Conservation (phyloP, 345 rosid species). For the Pugionium dolabratum region DNA sequence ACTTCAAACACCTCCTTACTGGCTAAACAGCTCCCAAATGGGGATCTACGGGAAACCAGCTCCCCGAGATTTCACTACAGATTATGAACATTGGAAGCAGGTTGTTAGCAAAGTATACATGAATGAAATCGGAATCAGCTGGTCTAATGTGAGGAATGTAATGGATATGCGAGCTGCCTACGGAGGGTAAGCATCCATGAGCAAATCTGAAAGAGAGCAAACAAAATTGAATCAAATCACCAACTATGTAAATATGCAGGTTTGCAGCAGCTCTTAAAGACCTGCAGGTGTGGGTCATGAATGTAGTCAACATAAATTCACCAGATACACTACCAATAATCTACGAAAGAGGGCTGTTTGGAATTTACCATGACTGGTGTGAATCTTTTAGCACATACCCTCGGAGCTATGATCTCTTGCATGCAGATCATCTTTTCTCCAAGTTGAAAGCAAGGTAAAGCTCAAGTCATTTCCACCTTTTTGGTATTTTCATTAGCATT, state of each 20-base stretch:
- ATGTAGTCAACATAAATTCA: constrained; percentile 73
- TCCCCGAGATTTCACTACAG: constrained; percentile 69
- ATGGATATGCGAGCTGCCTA: constrained; percentile 98
- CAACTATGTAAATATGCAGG: constrained; percentile 42
- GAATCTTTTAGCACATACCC: constrained; percentile 94
- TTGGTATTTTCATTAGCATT: background rate
- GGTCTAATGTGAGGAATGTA: constrained; percentile 80
- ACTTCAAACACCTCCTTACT: constrained; percentile 66
- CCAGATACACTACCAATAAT: constrained; percentile 92
- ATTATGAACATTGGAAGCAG: constrained; percentile 77
- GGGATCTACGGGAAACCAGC: constrained; percentile 94
- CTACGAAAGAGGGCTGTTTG: constrained; percentile 84
- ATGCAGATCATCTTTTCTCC: constrained; percentile 93
- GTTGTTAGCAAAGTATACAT: constrained; percentile 69
- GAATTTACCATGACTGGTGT: constrained; percentile 94
- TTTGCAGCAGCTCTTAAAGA: constrained; percentile 87
- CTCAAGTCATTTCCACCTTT: background rate
- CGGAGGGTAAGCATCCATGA: constrained; percentile 60
- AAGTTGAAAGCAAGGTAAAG: constrained; percentile 63
- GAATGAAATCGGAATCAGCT: constrained; percentile 74
- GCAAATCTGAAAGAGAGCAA: background rate
- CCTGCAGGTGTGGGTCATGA: constrained; percentile 75
- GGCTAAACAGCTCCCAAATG: constrained; percentile 84
- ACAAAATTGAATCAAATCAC: background rate
- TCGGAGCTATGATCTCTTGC: constrained; percentile 77